Conservation (phyloP, 1,284 basidiomycete genomes). For the Ceratorhiza oryzae-sativae region DNA sequence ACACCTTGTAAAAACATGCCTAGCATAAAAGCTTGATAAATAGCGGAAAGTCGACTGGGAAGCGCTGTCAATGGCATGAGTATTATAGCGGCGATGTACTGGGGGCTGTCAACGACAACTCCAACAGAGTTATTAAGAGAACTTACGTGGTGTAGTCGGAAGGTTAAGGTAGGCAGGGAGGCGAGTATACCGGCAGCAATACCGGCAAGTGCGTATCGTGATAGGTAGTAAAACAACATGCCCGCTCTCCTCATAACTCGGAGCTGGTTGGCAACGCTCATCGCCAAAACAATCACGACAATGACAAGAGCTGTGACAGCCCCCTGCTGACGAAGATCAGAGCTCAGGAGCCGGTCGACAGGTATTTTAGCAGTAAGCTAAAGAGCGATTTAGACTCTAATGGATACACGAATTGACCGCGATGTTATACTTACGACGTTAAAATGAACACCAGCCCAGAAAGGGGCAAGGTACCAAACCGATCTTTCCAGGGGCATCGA, state of each 20-base stretch:
- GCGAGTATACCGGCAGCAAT: conserved; percentile 71
- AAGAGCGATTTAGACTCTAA: conserved; percentile 67
- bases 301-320: conserved; percentile 76
- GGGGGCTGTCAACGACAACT: conserved; percentile 9
- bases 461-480: conserved; percentile 77
- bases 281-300: conserved; percentile 67
- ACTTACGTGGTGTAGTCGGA: conserved; percentile 67
- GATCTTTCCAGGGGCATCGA: conserved; percentile 74
- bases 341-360: conserved; percentile 71
- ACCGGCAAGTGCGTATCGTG: conserved; percentile 74
- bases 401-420: background rate
- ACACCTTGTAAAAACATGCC: conserved; percentile 83
- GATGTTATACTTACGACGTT: conserved; percentile 48
- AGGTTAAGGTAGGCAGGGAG: conserved; percentile 69
- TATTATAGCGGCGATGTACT: conserved; percentile 74
- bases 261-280: conserved; percentile 74
- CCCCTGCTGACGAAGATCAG: conserved; percentile 72
- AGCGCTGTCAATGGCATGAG: conserved; percentile 82
- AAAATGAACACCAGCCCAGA: conserved; percentile 67
- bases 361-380: conserved; percentile 66
- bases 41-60: conserved; percentile 77
- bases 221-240: conserved; percentile 75
- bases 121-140: background rate
- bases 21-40: conserved; percentile 81
- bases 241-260: conserved; percentile 86